Evolutionary conservation across 108 stramenopile genomes (phyloP).

Genomic region (Fragilaria crotonensis): DNA sequence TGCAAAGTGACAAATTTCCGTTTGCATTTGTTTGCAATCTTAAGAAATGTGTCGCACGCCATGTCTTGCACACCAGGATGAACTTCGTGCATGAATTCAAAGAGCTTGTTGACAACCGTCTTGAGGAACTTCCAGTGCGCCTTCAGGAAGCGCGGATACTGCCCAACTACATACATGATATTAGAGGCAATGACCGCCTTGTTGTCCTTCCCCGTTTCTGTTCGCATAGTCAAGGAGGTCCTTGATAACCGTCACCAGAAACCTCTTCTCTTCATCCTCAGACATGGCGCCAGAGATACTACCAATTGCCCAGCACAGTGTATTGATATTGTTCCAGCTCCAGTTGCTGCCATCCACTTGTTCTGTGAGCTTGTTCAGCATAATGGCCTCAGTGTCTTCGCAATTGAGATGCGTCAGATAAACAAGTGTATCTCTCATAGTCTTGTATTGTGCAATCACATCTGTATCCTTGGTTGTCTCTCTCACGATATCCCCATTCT

Average conservation of each 20-base stretch:
- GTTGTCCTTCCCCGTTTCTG: slow-evolving; percentile 96
- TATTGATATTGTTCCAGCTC: slow-evolving; percentile 94
- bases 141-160: slow-evolving; percentile 98
- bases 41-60: slow-evolving; percentile 99
- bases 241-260: slow-evolving; percentile 98
- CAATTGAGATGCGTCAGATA: slow-evolving; percentile 98
- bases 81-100: slow-evolving; percentile 99
- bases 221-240: slow-evolving; percentile 94
- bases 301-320: slow-evolving; percentile 99
- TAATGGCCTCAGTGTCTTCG: slow-evolving; percentile 97
- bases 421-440: slow-evolving; percentile 96
- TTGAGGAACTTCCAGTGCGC: slow-evolving; percentile 99
- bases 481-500: slow-evolving; percentile 96
- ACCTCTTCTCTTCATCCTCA: slow-evolving; percentile 98
- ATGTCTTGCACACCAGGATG: slow-evolving; percentile 99
- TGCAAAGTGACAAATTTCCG: slow-evolving; percentile 93
- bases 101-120: slow-evolving; percentile 99
- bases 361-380: slow-evolving; percentile 94
- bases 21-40: slow-evolving; percentile 98
- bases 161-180: slow-evolving; percentile 99
- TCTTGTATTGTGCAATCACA: slow-evolving; percentile 99
- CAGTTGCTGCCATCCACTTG: slow-evolving; percentile 90
- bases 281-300: slow-evolving; percentile 98
- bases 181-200: slow-evolving; percentile 98
- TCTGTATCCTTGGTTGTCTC: slow-evolving; percentile 97